Conservation (phyloP, 1,284 basidiomycete genomes). For the Psilocybe mexicana region DNA sequence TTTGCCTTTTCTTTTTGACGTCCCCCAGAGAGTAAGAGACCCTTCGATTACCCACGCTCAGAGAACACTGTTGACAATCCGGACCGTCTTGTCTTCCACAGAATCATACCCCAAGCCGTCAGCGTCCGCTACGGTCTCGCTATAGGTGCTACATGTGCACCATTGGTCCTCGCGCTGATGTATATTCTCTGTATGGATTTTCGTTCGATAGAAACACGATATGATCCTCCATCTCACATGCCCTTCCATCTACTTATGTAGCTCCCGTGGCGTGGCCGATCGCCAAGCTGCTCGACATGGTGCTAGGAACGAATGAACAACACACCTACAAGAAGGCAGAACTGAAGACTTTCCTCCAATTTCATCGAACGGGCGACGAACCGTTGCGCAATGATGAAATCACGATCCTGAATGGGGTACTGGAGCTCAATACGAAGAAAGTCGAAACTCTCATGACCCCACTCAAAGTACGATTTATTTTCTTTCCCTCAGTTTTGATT, state of each 20-base stretch:
- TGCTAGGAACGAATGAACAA: slow-evolving; percentile 71
- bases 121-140: slow-evolving; percentile 90
- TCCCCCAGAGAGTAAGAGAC: slow-evolving; percentile 46
- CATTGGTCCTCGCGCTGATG: slow-evolving; percentile 81
- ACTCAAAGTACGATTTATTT: slow-evolving; percentile 60
- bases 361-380: slow-evolving; percentile 85
- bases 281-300: slow-evolving; percentile 81
- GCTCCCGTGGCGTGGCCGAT: slow-evolving; percentile 86
- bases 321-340: slow-evolving; percentile 92
- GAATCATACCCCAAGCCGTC: slow-evolving; percentile 86
- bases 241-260: slow-evolving; percentile 24
- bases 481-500: not conserved
- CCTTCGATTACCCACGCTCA: not conserved
- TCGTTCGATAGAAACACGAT: not conserved
- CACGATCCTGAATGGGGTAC: slow-evolving; percentile 83
- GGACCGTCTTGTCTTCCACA: too few relatives aligned
- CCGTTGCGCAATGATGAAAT: slow-evolving; percentile 90
- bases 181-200: slow-evolving; percentile 64
- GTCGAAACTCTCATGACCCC: slow-evolving; percentile 89
- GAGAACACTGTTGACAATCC: too few relatives aligned
- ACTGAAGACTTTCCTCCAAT: slow-evolving; percentile 90
- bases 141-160: slow-evolving; percentile 87
- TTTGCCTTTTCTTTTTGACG: not conserved
- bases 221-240: not conserved
- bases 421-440: slow-evolving; percentile 83